Evolutionary conservation across 2,329 filamentous ascomycete species (phyloP).

Genomic region (Colletotrichum costaricense): DNA sequence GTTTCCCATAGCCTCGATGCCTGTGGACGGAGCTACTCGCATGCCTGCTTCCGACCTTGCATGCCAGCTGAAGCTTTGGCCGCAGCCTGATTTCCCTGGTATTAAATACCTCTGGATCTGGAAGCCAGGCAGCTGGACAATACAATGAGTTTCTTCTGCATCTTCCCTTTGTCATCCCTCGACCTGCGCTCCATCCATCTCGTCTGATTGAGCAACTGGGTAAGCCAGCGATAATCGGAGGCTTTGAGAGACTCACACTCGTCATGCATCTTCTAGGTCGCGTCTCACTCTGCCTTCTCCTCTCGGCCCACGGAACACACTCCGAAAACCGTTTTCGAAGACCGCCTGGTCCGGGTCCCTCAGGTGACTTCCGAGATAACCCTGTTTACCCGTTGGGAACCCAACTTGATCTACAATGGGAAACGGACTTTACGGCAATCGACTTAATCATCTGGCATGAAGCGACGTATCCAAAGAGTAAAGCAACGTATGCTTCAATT

Average conservation of each 20-base stretch:
- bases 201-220: background rate
- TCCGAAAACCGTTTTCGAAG: background rate
- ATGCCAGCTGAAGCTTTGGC: background rate
- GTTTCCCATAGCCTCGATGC: background rate
- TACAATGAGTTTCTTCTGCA: background rate
- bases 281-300: background rate
- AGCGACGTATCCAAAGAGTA: background rate
- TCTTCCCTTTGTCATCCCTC: background rate
- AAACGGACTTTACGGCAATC: background rate
- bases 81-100: background rate
- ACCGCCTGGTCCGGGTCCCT: background rate
- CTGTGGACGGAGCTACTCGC: background rate
- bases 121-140: background rate
- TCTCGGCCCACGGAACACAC: background rate
- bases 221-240: no score
- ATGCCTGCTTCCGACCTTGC: background rate
- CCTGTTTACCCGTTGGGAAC: background rate
- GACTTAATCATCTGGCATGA: background rate
- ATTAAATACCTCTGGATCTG: background rate
- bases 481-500: background rate
- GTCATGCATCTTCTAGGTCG: background rate
- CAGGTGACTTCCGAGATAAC: conserved; percentile 1
- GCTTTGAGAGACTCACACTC: background rate
- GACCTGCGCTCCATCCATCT: background rate
- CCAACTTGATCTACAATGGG: background rate